Evolutionary conservation across 257 asterid genomes (phyloP).

Genomic region (Ajuga chamaepitys): DNA sequence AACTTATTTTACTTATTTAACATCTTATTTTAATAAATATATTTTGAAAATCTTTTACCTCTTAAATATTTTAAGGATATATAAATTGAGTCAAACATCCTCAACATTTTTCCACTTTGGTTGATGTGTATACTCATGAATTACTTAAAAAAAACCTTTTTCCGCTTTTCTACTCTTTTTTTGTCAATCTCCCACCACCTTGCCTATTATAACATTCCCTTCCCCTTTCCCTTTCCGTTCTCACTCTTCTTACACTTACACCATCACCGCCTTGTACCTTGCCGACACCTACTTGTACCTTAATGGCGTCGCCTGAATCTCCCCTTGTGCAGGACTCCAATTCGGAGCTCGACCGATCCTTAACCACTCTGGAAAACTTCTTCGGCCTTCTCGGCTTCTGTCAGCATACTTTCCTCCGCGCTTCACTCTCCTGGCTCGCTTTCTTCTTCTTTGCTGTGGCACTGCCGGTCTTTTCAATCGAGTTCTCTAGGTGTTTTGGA

Average conservation of each 20-base stretch:
- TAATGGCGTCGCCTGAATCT: slow-evolving; percentile 28
- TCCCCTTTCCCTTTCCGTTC: not conserved
- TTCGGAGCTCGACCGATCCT: slow-evolving; percentile 35
- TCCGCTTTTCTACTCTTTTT: not conserved
- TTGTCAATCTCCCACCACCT: not conserved
- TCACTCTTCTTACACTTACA: not conserved
- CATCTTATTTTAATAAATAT: too few relatives aligned
- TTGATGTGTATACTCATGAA: too few relatives aligned
- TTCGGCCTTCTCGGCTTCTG: slow-evolving; percentile 57
- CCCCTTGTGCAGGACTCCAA: slow-evolving; percentile 29
- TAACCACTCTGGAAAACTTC: slow-evolving; percentile 37
- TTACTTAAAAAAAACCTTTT: too few relatives aligned
- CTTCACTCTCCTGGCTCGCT: slow-evolving; percentile 53
- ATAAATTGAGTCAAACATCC: too few relatives aligned
- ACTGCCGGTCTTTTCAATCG: slow-evolving; percentile 38
- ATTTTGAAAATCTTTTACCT: too few relatives aligned
- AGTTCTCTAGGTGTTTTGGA: slow-evolving; percentile 34
- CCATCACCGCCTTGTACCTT: slow-evolving; percentile 14
- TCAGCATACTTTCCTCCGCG: slow-evolving; percentile 35
- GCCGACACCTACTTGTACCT: slow-evolving; percentile 9
- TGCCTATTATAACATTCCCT: not conserved
- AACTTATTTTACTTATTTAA: too few relatives aligned
- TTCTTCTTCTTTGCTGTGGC: slow-evolving; percentile 41
- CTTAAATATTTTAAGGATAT: too few relatives aligned
- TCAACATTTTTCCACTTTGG: too few relatives aligned